Evolutionary conservation across 179 eudicot species (phyloP), one percentile per base, ranked within the genome.

Genomic region (Spinacia oleracea): DNA sequence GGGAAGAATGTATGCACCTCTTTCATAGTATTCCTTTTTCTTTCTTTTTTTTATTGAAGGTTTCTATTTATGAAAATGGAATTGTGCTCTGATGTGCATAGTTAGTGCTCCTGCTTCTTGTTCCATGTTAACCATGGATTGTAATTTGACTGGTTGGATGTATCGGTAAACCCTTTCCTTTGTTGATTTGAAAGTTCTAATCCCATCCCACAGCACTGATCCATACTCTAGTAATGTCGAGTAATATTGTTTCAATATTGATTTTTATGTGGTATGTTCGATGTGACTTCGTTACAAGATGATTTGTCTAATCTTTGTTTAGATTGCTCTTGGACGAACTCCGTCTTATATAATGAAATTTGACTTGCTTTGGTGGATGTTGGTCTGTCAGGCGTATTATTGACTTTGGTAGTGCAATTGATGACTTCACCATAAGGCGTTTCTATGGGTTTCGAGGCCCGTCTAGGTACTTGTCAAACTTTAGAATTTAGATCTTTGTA

Each of bases 361-460:
- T 64, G 21, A 29, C 16, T 42, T 70, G 15, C 10, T 72, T 77
- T 77, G 53, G 65, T 77, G 79, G 32, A 45, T 75, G 35, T 43
- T 77, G 50, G 27, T 51, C 59, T 78, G 72, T 71, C 85, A 96
- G 99, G 99, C 99, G 97, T 80, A 85, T 93, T 70, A 96, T 96
- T 84, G 99, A 96, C 87, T 96, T 96, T 75, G 99, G 99, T 63
- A 96, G 99, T 77, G 98, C 98, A 45, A 81, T 96, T 74, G 97
- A 96, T 83, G 91, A 89, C 74, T 90, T 87, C 85, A 96, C 96
- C 1, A 12, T 88, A 79, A 90, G 87, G 86, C 93, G 87, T 82
- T 83, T 96, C 65, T 96, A 96, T 81, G 97, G 96, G 43, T 85
- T 88, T n/a, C 78, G 68, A 75, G 97, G 98, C 81, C 98, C 99